Evolutionary conservation across 495 filamentous ascomycete species (phyloP).

Genomic region (Hypomontagnella monticulosa): DNA sequence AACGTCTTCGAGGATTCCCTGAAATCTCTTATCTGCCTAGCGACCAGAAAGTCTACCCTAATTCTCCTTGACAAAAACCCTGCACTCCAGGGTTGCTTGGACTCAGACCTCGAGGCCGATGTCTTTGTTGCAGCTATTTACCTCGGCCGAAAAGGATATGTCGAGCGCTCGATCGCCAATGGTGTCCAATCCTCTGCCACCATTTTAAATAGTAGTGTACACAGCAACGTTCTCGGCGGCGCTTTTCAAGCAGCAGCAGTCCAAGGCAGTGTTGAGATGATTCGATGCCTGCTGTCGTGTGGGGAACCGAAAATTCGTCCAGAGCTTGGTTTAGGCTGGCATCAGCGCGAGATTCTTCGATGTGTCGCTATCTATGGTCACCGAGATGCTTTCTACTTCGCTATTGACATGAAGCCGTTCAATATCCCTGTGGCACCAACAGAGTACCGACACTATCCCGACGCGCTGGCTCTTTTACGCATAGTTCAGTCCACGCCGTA

Average conservation of each 20-base stretch:
- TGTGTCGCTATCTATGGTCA: neutral
- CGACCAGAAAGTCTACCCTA: neutral
- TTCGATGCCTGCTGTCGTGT: slow-evolving; percentile 41
- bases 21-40: slow-evolving; percentile 6
- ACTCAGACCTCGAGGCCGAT: slow-evolving; percentile 2
- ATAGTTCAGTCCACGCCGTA: too few species aligned
- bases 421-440: neutral
- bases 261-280: slow-evolving; percentile 17
- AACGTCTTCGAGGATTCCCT: slow-evolving; percentile 1
- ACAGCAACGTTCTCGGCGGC: neutral
- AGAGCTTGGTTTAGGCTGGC: neutral
- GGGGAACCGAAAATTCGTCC: too few species aligned
- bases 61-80: too few species aligned
- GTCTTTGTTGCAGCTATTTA: slow-evolving; percentile 17
- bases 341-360: too few species aligned
- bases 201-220: neutral
- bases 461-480: too few species aligned
- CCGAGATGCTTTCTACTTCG: slow-evolving; percentile 16
- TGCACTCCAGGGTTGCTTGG: slow-evolving; percentile 2
- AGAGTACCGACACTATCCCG: neutral
- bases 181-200: too few species aligned
- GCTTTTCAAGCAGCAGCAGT: neutral
- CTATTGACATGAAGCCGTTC: slow-evolving; percentile 5
- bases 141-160: slow-evolving; percentile 1
- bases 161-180: slow-evolving; percentile 2